Evolutionary conservation across 495 filamentous ascomycete species (phyloP).

Genomic region (Aspergillus coremiiformis): DNA sequence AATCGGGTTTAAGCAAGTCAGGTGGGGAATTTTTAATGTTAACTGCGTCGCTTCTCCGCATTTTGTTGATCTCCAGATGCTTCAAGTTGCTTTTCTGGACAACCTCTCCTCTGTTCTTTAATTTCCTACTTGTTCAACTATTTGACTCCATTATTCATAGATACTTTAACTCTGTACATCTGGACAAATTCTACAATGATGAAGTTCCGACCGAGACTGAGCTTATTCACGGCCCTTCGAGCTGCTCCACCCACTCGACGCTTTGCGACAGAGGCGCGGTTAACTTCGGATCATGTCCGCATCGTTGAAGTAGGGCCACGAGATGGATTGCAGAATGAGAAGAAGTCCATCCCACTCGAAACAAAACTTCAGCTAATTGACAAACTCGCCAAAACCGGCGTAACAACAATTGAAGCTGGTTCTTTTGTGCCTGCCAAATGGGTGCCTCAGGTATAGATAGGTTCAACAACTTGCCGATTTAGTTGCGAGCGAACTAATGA

Average conservation of each 20-base stretch:
- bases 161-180: background rate
- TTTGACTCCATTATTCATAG: too few relatives aligned
- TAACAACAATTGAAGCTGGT: conserved; percentile 86
- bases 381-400: conserved; percentile 72
- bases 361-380: conserved; percentile 84
- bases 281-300: conserved; percentile 47
- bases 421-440: conserved; percentile 96
- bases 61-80: conserved; percentile 2
- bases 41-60: conserved; percentile 17
- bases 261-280: conserved; percentile 41
- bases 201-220: conserved; percentile 15
- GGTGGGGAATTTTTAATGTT: conserved; percentile 12
- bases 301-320: conserved; percentile 92
- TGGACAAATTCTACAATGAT: conserved; percentile 17
- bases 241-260: conserved; percentile 22
- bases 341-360: conserved; percentile 65
- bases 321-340: conserved; percentile 96
- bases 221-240: conserved; percentile 29
- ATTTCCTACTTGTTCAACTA: too few relatives aligned
- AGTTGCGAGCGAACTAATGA: background rate
- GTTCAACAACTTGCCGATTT: too few relatives aligned
- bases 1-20: conserved; percentile 3
- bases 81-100: background rate
- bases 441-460: conserved; percentile 80
- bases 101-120: background rate